A percentile compares a stretch with the other conserved stretches of the same genome.
phyloP scores from a whole-genome alignment of 202 grass and related monocot species.

The Setaria viridis region DNA sequence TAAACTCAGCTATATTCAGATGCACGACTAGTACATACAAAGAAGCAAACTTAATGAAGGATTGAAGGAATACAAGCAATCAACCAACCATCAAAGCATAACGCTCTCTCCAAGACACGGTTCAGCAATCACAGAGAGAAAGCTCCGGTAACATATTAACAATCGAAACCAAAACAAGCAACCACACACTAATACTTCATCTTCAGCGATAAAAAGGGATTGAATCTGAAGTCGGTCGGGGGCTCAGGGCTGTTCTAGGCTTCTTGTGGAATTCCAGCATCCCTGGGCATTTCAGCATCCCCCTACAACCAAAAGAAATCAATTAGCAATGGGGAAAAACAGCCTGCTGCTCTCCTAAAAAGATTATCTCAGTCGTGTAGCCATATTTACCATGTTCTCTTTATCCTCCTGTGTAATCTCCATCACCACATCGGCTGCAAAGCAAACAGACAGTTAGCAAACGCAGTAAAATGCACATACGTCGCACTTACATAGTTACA shows the following conservation, averaged over 20 bases:
- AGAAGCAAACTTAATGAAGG: not conserved
- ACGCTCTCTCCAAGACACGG: not conserved
- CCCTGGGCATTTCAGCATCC: constrained; percentile 39
- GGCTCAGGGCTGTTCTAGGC: constrained; percentile 35
- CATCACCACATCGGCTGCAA: constrained; percentile 55
- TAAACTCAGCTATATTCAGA: constrained; percentile 40
- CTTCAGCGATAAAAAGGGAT: constrained; percentile 61
- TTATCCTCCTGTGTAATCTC: constrained; percentile 67
- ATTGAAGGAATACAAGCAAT: constrained; percentile 29
- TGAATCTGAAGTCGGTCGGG: constrained; percentile 71
- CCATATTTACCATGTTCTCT: constrained; percentile 76
- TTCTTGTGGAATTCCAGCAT: constrained; percentile 47
- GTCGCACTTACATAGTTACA: not conserved
- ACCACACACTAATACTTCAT: constrained; percentile 68
- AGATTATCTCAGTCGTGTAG: not conserved
- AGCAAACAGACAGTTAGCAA: constrained; percentile 27
- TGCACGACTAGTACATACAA: constrained; percentile 17
- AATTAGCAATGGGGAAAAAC: not conserved
- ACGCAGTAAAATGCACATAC: not conserved
- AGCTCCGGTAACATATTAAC: constrained; percentile 38
- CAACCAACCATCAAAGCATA: constrained; percentile 33
- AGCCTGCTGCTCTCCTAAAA: not conserved
- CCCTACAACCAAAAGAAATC: constrained; percentile 54
- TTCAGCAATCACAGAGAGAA: constrained; percentile 24
- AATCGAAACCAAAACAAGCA: constrained; percentile 41